phyloP scores from a whole-genome alignment of 2,329 filamentous ascomycete species.

The Ophiostoma quercus region DNA sequence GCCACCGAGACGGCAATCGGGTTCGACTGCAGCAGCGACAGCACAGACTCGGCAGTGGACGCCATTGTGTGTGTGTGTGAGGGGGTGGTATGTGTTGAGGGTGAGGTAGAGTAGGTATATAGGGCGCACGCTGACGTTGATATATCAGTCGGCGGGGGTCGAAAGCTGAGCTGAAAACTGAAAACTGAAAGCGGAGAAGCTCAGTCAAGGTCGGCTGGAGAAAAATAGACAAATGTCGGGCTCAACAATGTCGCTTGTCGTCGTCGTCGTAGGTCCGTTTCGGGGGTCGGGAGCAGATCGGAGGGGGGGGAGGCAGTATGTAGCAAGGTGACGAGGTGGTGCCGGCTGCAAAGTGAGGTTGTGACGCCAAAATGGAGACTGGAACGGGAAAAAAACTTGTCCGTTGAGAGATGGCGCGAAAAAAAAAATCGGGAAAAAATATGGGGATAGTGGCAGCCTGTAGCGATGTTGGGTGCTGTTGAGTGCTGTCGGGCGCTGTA shows the following conservation, averaged over 20 bases:
- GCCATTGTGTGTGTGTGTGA: slow-evolving; percentile 44
- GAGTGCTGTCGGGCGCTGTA: neutral
- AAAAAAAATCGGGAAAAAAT: slow-evolving; percentile 25
- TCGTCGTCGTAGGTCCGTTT: neutral
- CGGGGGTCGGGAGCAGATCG: neutral
- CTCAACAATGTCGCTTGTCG: neutral
- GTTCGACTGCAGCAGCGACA: slow-evolving; percentile 68
- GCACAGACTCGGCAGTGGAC: slow-evolving; percentile 45
- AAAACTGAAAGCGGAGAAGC: neutral
- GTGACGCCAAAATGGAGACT: slow-evolving; percentile 21
- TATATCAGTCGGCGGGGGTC: slow-evolving; percentile 2
- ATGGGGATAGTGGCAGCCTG: slow-evolving; percentile 21
- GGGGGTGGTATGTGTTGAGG: no score
- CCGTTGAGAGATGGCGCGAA: slow-evolving; percentile 23
- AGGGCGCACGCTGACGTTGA: neutral
- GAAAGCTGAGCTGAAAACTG: neutral
- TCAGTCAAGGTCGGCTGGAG: neutral
- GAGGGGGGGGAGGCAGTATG: neutral
- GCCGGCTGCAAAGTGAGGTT: slow-evolving; percentile 11
- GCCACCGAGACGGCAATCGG: slow-evolving; percentile 62
- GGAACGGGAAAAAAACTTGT: slow-evolving; percentile 24
- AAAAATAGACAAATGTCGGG: neutral
- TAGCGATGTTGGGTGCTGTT: neutral
- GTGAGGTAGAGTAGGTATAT: neutral
- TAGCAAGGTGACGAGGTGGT: neutral